Evolutionary conservation across 345 rosid genomes (phyloP).

Genomic region (Bruguiera parviflora): DNA sequence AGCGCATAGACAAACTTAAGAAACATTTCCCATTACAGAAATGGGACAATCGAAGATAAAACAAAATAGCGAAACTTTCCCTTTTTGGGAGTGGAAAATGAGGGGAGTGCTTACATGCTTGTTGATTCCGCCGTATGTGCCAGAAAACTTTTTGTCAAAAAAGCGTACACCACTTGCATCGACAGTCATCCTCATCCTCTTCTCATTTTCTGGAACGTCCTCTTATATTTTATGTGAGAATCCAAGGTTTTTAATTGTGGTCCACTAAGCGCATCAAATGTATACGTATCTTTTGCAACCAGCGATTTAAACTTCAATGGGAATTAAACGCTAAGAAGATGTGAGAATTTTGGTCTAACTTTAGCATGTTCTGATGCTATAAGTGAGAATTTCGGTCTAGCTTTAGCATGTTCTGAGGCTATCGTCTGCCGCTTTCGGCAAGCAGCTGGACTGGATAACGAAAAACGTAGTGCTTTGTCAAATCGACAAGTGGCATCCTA

Average conservation of each 20-base stretch:
- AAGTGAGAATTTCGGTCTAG: too few species aligned
- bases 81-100: constrained; percentile 34
- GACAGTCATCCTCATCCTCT: constrained; percentile 12
- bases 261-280: neutral
- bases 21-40: constrained; percentile 34
- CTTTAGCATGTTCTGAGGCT: neutral
- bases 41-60: constrained; percentile 11
- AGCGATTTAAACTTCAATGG: too few species aligned
- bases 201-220: too few species aligned
- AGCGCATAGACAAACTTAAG: neutral
- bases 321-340: neutral
- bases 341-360: neutral
- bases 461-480: neutral
- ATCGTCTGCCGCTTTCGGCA: constrained; percentile 23
- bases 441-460: neutral
- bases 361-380: constrained; percentile 10
- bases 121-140: neutral
- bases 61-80: constrained; percentile 29
- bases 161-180: constrained; percentile 12
- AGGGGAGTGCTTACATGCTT: neutral
- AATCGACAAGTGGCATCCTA: constrained; percentile 5
- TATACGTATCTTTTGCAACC: too few species aligned
- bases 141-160: neutral
- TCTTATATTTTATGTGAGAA: too few species aligned
- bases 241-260: too few species aligned